Evolutionary conservation across 2,329 filamentous ascomycete species (phyloP).

Genomic region (Berkeleyomyces rouxiae): DNA sequence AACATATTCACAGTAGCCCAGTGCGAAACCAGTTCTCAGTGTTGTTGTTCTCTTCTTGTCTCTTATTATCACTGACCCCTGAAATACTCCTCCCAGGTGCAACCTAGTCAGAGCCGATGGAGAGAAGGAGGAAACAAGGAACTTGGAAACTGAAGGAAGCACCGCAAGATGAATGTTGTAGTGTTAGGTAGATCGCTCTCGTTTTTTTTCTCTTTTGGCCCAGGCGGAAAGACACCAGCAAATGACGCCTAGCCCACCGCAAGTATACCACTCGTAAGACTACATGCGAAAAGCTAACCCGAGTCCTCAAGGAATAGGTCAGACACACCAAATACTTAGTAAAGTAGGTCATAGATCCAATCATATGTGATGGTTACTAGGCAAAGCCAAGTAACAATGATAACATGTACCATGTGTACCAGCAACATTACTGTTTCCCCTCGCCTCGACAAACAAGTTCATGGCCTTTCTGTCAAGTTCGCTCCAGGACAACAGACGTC

Average conservation of each 20-base stretch:
- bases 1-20: background rate
- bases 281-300: background rate
- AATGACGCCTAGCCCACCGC: background rate
- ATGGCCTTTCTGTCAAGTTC: slow-evolving; percentile 1
- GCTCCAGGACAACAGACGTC: background rate
- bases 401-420: too few relatives aligned
- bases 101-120: background rate
- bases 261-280: background rate
- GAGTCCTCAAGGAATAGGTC: background rate
- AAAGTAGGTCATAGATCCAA: too few relatives aligned
- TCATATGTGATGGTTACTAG: too few relatives aligned
- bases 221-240: background rate
- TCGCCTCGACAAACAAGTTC: background rate
- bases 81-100: background rate
- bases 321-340: too few relatives aligned
- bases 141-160: background rate
- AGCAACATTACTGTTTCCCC: too few relatives aligned
- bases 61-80: slow-evolving; percentile 1
- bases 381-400: too few relatives aligned
- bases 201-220: background rate
- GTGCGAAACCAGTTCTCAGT: background rate
- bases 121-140: background rate
- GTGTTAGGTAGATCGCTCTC: background rate
- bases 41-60: slow-evolving; percentile 1
- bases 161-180: background rate